A percentile compares a stretch with the other conserved stretches of the same genome.
Conservation (phyloP, 352 stramenopile species). For the Globisporangium nagaii region DNA sequence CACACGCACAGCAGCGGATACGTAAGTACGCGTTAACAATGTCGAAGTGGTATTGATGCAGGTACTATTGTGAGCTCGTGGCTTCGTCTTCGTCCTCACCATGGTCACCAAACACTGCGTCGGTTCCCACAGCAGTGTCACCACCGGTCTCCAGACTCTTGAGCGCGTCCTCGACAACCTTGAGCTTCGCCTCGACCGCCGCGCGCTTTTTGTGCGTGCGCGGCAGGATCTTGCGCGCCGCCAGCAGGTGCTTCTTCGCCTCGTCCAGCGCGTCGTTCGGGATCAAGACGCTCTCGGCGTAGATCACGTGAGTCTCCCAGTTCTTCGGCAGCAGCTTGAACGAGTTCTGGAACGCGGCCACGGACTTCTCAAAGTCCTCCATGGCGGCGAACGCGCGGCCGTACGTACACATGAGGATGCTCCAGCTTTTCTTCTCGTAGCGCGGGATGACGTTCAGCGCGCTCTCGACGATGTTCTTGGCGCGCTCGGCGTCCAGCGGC, state of each 20-base stretch:
- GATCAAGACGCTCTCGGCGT: constrained; percentile 66
- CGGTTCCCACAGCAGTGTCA: not conserved
- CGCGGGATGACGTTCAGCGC: constrained; percentile 57
- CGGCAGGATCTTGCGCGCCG: constrained; percentile 49
- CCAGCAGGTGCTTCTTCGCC: constrained; percentile 65
- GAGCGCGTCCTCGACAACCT: constrained; percentile 26
- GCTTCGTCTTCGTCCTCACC: constrained; percentile 2
- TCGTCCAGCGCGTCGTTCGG: constrained; percentile 72
- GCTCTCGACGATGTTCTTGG: constrained; percentile 72
- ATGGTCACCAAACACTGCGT: constrained; percentile 1
- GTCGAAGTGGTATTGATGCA: not conserved
- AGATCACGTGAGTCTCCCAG: constrained; percentile 82
- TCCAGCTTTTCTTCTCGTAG: constrained; percentile 81
- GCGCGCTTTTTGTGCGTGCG: constrained; percentile 49
- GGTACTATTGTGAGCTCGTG: constrained; percentile 2
- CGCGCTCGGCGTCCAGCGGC: constrained; percentile 47
- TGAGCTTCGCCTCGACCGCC: constrained; percentile 56
- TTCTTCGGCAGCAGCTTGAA: constrained; percentile 79
- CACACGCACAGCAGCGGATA: no score
- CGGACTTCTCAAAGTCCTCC: constrained; percentile 65
- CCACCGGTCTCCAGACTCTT: not conserved
- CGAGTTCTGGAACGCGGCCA: constrained; percentile 74
- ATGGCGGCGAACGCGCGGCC: constrained; percentile 62
- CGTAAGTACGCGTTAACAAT: not conserved
- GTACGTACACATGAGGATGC: constrained; percentile 84